Base-by-base conservation (phyloP, 108 stramenopile species). In the Cyclotella atomus region DNA sequence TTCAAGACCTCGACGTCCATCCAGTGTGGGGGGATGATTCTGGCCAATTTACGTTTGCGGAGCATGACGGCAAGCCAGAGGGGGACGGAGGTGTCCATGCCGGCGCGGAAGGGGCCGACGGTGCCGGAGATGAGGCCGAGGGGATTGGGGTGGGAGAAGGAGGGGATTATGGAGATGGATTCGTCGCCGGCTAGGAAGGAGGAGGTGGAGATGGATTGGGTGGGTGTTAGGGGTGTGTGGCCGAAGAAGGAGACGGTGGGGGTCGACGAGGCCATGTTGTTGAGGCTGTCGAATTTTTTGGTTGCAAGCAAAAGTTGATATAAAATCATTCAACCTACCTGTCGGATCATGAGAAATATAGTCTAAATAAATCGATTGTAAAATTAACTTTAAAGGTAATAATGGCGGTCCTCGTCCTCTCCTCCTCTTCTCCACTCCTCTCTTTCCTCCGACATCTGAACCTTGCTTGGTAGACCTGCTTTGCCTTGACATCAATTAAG, bases 31-130 rank as follows among this genome's bases (percentile, higher is more conserved):
- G 83, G 59, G 19, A 83, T 62, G 9, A 95, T 81, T 17, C 76
- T 76, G 33, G 82, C 81, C 67, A 95, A 63, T 33, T 83, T 83
- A 21, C 88, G 80, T 66, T 83, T 70, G 8, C 85, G 81, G 10
- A 95, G 68, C 55, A 82, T 46, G 43, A 78, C 78, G 44, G 87
- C 94, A 43, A 89, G 68, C 94, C 94, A 95, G 2, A 92, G 70
- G 8, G 94, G 94, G 28, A 95, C 94, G 17, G 59, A 44, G 19
- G 77, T 63, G 23, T 90, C 84, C 60, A 95, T 84, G 5, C 94
- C 94, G 9, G 94, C 91, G 38, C 71, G 68, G 65, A 91, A 91
- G 34, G 90, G 90, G 16, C 86, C 88, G 44, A 85, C 70, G 15
- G 28, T 30, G 10, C 71, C 65, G 15, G 65, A 71, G 24, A 70